A percentile compares a stretch with the other conserved stretches of the same genome.
phyloP scores from a whole-genome alignment of 805 yeast species.

The Candida krabiensis region DNA sequence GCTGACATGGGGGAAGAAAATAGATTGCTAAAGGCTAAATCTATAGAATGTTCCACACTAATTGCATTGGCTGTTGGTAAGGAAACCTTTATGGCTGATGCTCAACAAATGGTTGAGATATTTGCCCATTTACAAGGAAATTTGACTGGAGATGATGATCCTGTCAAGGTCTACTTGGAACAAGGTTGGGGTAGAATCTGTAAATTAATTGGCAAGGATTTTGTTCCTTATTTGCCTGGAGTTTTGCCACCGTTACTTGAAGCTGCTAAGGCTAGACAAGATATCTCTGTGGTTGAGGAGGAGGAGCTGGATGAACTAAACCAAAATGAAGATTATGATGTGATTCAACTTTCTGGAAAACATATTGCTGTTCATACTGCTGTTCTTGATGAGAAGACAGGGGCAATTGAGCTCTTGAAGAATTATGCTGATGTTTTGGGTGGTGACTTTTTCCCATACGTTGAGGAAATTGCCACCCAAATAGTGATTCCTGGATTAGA shows the following conservation, averaged over 20 bases:
- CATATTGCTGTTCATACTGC: constrained; percentile 95
- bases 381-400: constrained; percentile 87
- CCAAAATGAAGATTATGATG: constrained; percentile 93
- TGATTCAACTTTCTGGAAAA: constrained; percentile 85
- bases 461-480: constrained; percentile 70
- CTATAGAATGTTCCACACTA: constrained; percentile 93
- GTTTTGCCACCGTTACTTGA: constrained; percentile 87
- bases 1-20: constrained; percentile 79
- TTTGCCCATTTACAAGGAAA: constrained; percentile 67
- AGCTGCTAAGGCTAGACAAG: constrained; percentile 88
- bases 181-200: constrained; percentile 98
- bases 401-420: constrained; percentile 85
- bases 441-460: constrained; percentile 80
- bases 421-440: constrained; percentile 83
- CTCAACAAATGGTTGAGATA: constrained; percentile 68
- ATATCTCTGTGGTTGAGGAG: constrained; percentile 84
- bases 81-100: constrained; percentile 78
- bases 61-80: constrained; percentile 95
- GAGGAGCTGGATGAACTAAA: constrained; percentile 80
- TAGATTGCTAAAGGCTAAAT: constrained; percentile 81
- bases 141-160: constrained; percentile 73
- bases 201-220: constrained; percentile 78
- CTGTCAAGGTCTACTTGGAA: constrained; percentile 80
- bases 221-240: constrained; percentile 75
- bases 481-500: constrained; percentile 86